A percentile compares a stretch with the other conserved stretches of the same genome.
These are phyloP conservation scores for Phytophthora tubulina DNA, from an alignment of 352 stramenopile species.

Conservation along the genomic window DNA sequence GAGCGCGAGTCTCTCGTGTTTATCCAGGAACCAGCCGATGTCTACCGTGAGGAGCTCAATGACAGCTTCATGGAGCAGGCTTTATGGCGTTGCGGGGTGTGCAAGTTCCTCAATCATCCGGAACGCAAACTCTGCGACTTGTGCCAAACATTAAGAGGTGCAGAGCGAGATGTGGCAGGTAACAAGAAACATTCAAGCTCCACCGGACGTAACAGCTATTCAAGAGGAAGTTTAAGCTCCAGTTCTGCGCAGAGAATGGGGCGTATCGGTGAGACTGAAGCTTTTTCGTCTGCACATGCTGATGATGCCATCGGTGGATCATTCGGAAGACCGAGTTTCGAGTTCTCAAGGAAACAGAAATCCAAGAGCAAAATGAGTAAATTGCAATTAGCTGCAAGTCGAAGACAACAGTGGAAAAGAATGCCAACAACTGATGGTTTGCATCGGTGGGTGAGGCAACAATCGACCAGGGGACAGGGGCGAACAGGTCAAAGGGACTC, in stretches of 20 bases:
- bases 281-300: constrained; percentile 46
- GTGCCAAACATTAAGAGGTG: constrained; percentile 78
- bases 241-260: constrained; percentile 49
- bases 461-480: constrained; percentile 29
- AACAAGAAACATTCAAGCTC: constrained; percentile 41
- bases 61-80: constrained; percentile 85
- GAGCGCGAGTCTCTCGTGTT: constrained; percentile 59
- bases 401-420: constrained; percentile 79
- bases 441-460: constrained; percentile 75
- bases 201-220: constrained; percentile 35
- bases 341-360: constrained; percentile 33
- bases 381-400: constrained; percentile 75
- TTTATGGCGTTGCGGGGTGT: constrained; percentile 89
- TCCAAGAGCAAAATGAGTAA: constrained; percentile 67
- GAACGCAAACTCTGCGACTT: constrained; percentile 85
- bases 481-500: constrained; percentile 50
- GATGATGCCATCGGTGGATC: constrained; percentile 49
- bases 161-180: constrained; percentile 58
- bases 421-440: constrained; percentile 80
- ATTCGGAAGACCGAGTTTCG: constrained; percentile 42
- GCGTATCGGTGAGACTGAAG: constrained; percentile 56
- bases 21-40: constrained; percentile 64
- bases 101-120: constrained; percentile 91
- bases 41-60: constrained; percentile 87
- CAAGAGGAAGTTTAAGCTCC: constrained; percentile 33